Conservation (phyloP, 257 asterid species). For the Osmanthus fragrans region DNA sequence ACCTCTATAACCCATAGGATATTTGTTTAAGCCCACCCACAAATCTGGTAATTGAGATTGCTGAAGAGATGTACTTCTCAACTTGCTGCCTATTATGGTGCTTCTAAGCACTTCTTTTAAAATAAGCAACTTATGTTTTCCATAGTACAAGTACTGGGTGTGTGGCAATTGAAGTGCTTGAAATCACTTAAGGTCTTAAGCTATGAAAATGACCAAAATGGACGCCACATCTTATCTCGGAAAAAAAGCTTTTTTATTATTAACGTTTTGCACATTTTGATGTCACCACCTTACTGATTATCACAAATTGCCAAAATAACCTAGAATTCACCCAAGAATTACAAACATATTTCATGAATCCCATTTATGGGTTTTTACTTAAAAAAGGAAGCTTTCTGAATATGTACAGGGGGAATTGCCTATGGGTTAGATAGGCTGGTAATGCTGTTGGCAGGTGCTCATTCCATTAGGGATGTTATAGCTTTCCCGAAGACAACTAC, state of each 20-base stretch:
- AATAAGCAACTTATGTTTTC: not conserved
- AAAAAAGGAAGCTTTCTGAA: not conserved
- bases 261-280: not conserved
- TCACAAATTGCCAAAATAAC: not conserved
- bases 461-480: conserved; percentile 86
- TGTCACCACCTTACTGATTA: not conserved
- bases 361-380: not conserved
- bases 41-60: too few relatives aligned
- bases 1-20: too few relatives aligned
- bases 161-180: too few relatives aligned
- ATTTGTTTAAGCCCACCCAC: too few relatives aligned
- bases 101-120: not conserved
- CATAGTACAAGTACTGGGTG: too few relatives aligned
- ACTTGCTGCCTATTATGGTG: not conserved
- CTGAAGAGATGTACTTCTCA: too few relatives aligned
- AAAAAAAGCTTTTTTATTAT: not conserved
- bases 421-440: conserved; percentile 82
- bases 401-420: conserved; percentile 83
- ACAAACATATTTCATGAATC: too few relatives aligned
- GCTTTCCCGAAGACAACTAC: conserved; percentile 94
- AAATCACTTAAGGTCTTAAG: too few relatives aligned
- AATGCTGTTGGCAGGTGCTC: conserved; percentile 80
- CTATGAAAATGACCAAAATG: not conserved
- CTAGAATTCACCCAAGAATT: not conserved
- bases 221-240: not conserved